These are phyloP conservation scores for Fusarium buharicum DNA, from an alignment of 2,329 filamentous ascomycete species.

Conservation along the genomic window DNA sequence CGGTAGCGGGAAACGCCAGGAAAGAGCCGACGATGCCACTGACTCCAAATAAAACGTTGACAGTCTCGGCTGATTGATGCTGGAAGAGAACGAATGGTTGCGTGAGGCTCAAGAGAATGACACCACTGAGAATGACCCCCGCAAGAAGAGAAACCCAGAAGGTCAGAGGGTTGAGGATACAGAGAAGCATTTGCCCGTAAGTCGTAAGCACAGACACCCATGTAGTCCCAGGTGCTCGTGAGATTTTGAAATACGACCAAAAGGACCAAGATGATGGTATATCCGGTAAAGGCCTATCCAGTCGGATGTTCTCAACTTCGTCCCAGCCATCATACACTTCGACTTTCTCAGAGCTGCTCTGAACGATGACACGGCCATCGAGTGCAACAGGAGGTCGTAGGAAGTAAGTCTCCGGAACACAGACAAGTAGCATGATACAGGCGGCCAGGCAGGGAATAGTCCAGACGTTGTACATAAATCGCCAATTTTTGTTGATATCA, in stretches of 20 bases:
- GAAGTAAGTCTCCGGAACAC: conserved; percentile 31
- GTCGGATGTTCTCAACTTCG: neutral
- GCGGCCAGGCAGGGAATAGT: neutral
- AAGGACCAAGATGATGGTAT: neutral
- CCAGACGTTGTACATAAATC: conserved; percentile 26
- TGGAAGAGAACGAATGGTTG: conserved; percentile 1
- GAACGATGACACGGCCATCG: conserved; percentile 15
- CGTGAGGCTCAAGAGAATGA: conserved; percentile 24
- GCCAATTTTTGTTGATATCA: conserved; percentile 5
- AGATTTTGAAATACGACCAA: conserved; percentile 11
- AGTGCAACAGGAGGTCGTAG: conserved; percentile 31
- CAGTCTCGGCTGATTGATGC: neutral
- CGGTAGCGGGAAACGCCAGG: conserved; percentile 14
- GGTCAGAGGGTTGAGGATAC: conserved; percentile 34
- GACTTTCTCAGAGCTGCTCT: conserved; percentile 23
- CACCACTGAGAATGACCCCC: conserved; percentile 23
- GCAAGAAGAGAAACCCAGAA: conserved; percentile 37
- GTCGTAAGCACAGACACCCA: conserved; percentile 15
- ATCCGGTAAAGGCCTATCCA: conserved; percentile 15
- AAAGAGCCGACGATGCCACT: conserved; percentile 11
- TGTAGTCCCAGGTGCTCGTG: conserved; percentile 16
- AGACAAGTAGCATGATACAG: conserved; percentile 5
- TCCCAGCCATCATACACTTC: conserved; percentile 25
- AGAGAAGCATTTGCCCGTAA: conserved; percentile 36
- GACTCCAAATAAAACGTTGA: conserved; percentile 6